Conservation (phyloP, 306 rosid genomes). For the Pachyrhizus erosus region DNA sequence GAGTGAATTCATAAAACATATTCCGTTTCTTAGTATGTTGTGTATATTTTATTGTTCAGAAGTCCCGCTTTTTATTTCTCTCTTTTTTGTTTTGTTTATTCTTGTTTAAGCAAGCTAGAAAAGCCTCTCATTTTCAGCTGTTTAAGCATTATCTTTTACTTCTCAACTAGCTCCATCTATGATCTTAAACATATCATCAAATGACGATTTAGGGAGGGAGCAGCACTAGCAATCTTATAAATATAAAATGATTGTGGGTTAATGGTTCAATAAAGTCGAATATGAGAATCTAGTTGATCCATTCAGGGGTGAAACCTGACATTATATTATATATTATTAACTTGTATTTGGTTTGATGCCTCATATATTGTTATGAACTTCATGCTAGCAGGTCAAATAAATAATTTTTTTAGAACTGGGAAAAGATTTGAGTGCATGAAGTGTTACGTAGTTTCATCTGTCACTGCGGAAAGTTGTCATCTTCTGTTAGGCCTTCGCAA, state of each 20-base stretch:
- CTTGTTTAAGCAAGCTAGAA: background rate
- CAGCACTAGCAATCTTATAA: background rate
- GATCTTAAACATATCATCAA: background rate
- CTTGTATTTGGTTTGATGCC: background rate
- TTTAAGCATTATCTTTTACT: background rate
- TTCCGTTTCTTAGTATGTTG: background rate
- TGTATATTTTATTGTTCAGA: background rate
- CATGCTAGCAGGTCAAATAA: no score
- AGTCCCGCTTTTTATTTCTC: background rate
- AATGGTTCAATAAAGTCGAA: conserved; percentile 66
- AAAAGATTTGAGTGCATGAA: no score
- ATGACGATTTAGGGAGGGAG: background rate
- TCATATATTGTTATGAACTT: background rate
- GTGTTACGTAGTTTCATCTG: no score
- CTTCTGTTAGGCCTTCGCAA: no score
- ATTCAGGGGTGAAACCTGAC: conserved; percentile 58
- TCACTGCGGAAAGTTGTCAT: no score
- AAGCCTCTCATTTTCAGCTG: background rate
- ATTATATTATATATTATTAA: background rate
- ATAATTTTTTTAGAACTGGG: no score
- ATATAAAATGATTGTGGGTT: conserved; percentile 31
- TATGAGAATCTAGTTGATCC: conserved; percentile 67
- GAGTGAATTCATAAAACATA: background rate
- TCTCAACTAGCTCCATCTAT: background rate
- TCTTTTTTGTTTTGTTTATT: background rate